Percentiles rank a stretch among this genome's conserved stretches.
phyloP scores from a whole-genome alignment of 371 early-diverging fungal species.

The Mortierella sp. region DNA sequence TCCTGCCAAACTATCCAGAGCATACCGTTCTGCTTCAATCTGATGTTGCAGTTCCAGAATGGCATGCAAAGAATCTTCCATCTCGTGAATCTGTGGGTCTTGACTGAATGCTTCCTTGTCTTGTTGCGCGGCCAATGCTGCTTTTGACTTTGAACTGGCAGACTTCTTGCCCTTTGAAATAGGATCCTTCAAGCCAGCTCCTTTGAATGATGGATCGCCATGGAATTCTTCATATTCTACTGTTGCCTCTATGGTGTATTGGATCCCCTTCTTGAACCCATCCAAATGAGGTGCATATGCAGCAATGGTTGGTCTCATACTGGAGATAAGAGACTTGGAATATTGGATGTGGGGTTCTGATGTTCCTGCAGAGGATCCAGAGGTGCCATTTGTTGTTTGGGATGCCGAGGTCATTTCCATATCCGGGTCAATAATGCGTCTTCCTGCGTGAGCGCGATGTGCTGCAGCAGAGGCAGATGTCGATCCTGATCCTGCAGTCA shows the following conservation, averaged over 20 bases:
- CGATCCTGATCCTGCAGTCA: conserved; percentile 21
- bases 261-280: conserved; percentile 23
- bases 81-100: conserved; percentile 32
- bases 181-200: conserved; percentile 26
- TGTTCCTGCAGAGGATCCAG: background rate
- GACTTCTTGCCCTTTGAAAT: conserved; percentile 16
- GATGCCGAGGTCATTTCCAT: conserved; percentile 2
- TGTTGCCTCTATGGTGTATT: conserved; percentile 33
- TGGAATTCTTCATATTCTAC: conserved; percentile 46
- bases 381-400: background rate
- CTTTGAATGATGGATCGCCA: conserved; percentile 17
- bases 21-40: conserved; percentile 26
- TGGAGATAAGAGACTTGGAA: conserved; percentile 24
- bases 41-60: conserved; percentile 25
- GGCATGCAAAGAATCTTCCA: conserved; percentile 32
- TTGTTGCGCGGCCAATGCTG: conserved; percentile 17
- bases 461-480: background rate
- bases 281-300: conserved; percentile 34
- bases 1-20: conserved; percentile 25
- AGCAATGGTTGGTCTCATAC: conserved; percentile 26
- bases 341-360: conserved; percentile 9
- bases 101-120: conserved; percentile 37
- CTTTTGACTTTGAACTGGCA: conserved; percentile 22
- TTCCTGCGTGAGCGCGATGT: background rate
- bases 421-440: background rate